Evolutionary conservation across 1,284 basidiomycete genomes (phyloP).

Genomic region (Chalciporus sp.): DNA sequence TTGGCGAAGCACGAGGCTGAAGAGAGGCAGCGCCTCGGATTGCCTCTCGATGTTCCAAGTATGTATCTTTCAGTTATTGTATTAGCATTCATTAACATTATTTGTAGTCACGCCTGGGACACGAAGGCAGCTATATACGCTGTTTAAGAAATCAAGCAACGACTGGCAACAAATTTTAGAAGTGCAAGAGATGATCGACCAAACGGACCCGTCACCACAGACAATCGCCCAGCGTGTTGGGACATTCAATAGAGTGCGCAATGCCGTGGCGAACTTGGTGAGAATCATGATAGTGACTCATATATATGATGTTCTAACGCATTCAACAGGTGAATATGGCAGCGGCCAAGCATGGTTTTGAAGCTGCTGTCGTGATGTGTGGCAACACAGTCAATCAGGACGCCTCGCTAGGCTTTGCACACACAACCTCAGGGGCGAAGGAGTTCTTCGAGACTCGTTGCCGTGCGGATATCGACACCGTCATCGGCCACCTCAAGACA

Average conservation of each 20-base stretch:
- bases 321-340: not conserved
- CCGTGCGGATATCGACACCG: conserved; percentile 1
- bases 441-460: conserved; percentile 6
- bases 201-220: not conserved
- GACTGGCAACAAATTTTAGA: conserved; percentile 5
- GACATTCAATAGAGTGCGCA: conserved; percentile 1
- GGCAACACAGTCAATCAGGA: conserved; percentile 13
- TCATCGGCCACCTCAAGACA: conserved; percentile 11
- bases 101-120: not conserved
- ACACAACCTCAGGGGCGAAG: conserved; percentile 1
- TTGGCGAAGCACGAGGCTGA: conserved; percentile 1
- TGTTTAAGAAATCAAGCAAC: not conserved
- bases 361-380: conserved; percentile 10
- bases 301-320: no score
- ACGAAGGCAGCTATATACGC: not conserved
- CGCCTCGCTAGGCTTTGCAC: conserved; percentile 1
- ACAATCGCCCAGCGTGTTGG: not conserved
- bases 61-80: not conserved
- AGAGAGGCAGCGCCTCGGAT: not conserved
- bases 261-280: not conserved
- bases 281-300: no score
- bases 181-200: not conserved
- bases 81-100: not conserved
- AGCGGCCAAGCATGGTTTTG: conserved; percentile 8
- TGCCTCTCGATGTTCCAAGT: conserved; percentile 1